A percentile compares a stretch with the other conserved stretches of the same genome.
These are phyloP conservation scores for Bryoerythrophyllum caledonicum DNA, from an alignment of 225 moss, liverwort and hornwort genomes.

Conservation along the genomic window DNA sequence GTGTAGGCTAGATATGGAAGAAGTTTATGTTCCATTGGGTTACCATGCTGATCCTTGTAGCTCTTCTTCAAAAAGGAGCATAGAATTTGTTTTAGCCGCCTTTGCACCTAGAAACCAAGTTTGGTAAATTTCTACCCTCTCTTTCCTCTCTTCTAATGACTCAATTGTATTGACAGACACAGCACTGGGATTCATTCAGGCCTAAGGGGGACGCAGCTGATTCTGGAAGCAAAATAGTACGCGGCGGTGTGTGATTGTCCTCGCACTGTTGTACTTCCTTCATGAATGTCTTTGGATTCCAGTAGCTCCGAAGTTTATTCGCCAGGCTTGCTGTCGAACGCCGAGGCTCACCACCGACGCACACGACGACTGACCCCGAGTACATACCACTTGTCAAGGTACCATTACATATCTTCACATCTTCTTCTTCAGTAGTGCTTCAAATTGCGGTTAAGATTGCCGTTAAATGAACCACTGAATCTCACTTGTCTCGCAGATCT, in stretches of 20 bases:
- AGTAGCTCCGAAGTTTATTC: background rate
- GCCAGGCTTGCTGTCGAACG: constrained; percentile 9
- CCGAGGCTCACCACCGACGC: background rate
- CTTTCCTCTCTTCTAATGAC: no score
- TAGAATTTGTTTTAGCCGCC: no score
- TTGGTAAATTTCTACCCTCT: no score
- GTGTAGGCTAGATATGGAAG: no score
- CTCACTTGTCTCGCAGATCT: background rate
- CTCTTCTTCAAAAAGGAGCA: no score
- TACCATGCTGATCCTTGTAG: no score
- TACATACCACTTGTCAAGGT: background rate
- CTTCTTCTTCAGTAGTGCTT: background rate
- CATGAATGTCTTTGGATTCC: background rate
- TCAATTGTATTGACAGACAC: no score
- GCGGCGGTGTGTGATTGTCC: background rate
- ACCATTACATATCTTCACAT: background rate
- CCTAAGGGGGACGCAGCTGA: background rate
- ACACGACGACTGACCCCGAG: background rate
- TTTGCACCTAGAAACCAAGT: no score
- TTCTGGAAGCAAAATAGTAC: constrained; percentile 4
- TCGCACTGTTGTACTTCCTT: background rate
- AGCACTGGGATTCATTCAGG: background rate
- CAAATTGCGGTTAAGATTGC: background rate
- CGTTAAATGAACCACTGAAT: background rate
- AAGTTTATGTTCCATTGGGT: no score